Percentiles rank a stretch among this genome's conserved stretches.
Evolutionary conservation across 1,139 yeast species (phyloP).

Genomic region (Candida pseudocylindracea): DNA sequence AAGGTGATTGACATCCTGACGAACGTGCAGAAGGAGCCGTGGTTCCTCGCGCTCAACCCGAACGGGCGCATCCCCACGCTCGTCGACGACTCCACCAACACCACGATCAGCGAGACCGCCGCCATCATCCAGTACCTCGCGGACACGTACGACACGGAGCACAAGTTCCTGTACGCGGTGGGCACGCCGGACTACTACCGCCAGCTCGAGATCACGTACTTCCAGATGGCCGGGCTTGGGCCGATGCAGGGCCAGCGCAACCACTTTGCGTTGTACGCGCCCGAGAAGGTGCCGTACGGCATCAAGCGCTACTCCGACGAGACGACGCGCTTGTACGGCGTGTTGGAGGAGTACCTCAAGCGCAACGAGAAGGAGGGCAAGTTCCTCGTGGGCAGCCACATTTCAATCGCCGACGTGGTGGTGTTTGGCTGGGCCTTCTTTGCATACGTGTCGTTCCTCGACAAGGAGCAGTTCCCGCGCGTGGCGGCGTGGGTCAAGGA

Average conservation of each 20-base stretch:
- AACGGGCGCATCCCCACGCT: conserved; percentile 43
- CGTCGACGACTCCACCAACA: conserved; percentile 19
- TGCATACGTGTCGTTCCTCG: too few relatives aligned
- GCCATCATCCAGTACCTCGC: conserved; percentile 34
- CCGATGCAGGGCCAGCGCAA: conserved; percentile 40
- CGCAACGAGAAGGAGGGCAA: conserved; percentile 17
- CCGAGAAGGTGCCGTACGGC: conserved; percentile 28
- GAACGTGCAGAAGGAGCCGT: conserved; percentile 23
- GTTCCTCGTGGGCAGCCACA: conserved; percentile 31
- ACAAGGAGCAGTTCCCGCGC: too few relatives aligned
- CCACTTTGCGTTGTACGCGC: conserved; percentile 20
- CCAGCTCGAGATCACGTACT: conserved; percentile 25
- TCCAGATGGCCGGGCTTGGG: conserved; percentile 37
- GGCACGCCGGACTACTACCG: conserved; percentile 25
- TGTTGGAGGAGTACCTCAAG: conserved; percentile 22
- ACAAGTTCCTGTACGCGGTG: conserved; percentile 20
- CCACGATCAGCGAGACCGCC: conserved; percentile 29
- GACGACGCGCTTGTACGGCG: conserved; percentile 27
- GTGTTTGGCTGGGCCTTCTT: conserved; percentile 15
- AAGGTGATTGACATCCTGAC: conserved; percentile 16
- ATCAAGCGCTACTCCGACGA: conserved; percentile 26
- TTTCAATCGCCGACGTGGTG: conserved; percentile 30
- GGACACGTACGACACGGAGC: conserved; percentile 31
- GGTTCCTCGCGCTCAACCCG: conserved; percentile 32
- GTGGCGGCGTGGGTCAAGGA: too few relatives aligned